phyloP scores from a whole-genome alignment of 2,329 filamentous ascomycete species.

The Zymoseptoria passerinii region DNA sequence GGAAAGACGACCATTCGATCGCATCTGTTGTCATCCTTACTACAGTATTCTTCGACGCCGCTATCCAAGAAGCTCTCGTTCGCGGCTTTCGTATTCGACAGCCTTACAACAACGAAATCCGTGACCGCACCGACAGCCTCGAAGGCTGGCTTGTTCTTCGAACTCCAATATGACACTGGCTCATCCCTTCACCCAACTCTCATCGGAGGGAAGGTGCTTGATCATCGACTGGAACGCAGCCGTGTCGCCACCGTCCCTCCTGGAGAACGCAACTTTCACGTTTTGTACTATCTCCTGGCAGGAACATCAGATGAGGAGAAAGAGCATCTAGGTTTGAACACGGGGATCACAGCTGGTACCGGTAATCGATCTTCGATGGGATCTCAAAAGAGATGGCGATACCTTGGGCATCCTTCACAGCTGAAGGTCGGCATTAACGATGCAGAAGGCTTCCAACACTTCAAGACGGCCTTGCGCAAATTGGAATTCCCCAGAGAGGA shows the following conservation, averaged over 20 bases:
- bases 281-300: conserved; percentile 88
- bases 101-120: conserved; percentile 93
- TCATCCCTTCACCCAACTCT: conserved; percentile 76
- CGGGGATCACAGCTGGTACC: conserved; percentile 44
- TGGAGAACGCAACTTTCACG: conserved; percentile 92
- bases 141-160: conserved; percentile 89
- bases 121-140: conserved; percentile 91
- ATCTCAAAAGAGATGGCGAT: conserved; percentile 82
- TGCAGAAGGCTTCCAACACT: conserved; percentile 87
- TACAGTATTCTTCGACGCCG: conserved; percentile 85
- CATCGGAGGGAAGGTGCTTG: conserved; percentile 87
- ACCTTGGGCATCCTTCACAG: conserved; percentile 91
- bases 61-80: conserved; percentile 88
- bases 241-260: conserved; percentile 87
- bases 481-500: conserved; percentile 88
- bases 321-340: conserved; percentile 64
- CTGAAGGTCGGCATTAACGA: conserved; percentile 97
- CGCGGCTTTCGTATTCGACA: conserved; percentile 91
- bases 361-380: conserved; percentile 48
- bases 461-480: conserved; percentile 91
- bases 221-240: conserved; percentile 86
- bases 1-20: conserved; percentile 93
- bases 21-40: conserved; percentile 74
- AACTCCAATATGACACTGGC: conserved; percentile 91
- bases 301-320: conserved; percentile 89